These are phyloP conservation scores for Venturia nashicola DNA, from an alignment of 2,329 filamentous ascomycete genomes.

Conservation along the genomic window DNA sequence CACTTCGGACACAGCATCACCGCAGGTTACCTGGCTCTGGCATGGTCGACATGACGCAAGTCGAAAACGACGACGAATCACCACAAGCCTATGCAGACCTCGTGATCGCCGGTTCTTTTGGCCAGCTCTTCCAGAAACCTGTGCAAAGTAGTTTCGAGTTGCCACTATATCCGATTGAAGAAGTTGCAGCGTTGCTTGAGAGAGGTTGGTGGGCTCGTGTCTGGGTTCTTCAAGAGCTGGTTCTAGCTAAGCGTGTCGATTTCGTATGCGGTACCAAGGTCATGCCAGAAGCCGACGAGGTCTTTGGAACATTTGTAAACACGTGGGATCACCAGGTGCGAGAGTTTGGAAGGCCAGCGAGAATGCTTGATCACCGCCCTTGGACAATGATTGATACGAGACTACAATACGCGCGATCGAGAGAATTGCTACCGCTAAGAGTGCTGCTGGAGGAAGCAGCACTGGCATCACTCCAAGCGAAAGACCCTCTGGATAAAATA, in stretches of 20 bases:
- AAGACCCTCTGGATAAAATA: neutral
- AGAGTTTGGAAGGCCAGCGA: neutral
- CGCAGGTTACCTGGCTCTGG: neutral
- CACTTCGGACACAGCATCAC: neutral
- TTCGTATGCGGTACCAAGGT: neutral
- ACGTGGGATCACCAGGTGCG: neutral
- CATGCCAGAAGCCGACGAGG: neutral
- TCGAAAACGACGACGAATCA: neutral
- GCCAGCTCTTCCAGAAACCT: neutral
- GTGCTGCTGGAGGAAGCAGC: neutral
- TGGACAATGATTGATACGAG: neutral
- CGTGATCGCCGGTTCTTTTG: neutral
- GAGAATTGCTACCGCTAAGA: neutral
- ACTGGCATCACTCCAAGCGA: neutral
- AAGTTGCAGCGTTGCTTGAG: neutral
- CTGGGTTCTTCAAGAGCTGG: conserved; percentile 5
- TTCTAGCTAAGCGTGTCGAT: neutral
- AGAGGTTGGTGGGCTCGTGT: neutral
- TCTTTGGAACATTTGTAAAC: neutral
- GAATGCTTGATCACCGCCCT: neutral
- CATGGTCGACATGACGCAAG: neutral
- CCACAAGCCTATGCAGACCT: neutral
- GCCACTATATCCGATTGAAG: neutral
- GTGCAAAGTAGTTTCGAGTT: neutral
- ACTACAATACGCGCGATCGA: neutral